Evolutionary conservation across 495 filamentous ascomycete genomes (phyloP), one percentile per base, ranked within the genome.

Genomic region (Bacidia rubella): DNA sequence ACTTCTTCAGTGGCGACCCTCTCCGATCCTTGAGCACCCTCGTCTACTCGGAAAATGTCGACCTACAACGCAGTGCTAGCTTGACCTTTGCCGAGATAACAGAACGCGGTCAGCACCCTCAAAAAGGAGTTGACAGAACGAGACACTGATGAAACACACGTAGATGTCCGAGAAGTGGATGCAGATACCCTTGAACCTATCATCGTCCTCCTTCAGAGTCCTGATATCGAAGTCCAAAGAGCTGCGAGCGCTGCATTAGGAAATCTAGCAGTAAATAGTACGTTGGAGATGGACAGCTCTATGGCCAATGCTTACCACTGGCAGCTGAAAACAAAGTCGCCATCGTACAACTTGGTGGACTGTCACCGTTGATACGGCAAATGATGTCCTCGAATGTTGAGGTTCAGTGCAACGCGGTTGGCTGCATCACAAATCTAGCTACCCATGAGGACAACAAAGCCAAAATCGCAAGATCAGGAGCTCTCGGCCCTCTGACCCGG

Each of bases 351-450:
- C 80, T 98, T 11, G 90, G 90, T 60, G 92, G 92, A 29, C 77
- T 98, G 57, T 77, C 79, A 39, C 92, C 93, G 49, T 77, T 98
- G 48, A 98, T 98, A 69, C 83, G 86, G 45, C 93, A 97, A 68
- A 98, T 98, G 92, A 88, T 88, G 74, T 96, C 90, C 39, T 79
- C 83, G n/a, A 98, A 98, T 60, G 92, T 98, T 56, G 92, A 98
- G 67, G 92, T 98, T 27, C 92, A 97, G 66, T 98, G 92, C 76
- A 98, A 98, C 65, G 92, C 92, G 29, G 92, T 98, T 47, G 92
- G 92, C 40, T 98, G 92, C 70, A 97, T 98, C 61, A 98, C 92
- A 3, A 98, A 98, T 63, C 68, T 98, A 25, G 92, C 92, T 54
- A 98, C 92, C 1, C 92, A 98, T 62, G 92, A 98, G 68, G 92